Conservation (phyloP, 768 basidiomycete species). For the Phlegmacium glaucopus region DNA sequence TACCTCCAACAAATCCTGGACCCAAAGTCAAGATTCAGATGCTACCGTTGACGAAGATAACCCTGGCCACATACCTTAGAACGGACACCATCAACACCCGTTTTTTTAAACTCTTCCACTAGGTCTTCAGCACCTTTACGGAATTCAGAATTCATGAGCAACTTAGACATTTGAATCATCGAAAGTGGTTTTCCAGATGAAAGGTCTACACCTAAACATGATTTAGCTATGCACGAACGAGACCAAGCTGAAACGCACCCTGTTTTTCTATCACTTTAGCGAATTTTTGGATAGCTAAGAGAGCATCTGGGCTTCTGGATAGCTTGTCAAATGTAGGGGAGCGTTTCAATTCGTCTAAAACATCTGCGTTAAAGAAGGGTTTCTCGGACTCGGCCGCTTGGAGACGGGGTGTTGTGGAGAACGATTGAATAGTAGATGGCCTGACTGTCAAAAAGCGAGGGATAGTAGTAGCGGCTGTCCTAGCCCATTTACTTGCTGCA, state of each 20-base stretch:
- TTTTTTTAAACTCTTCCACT: conserved; percentile 48
- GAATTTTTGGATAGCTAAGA: conserved; percentile 45
- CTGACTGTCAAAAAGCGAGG: conserved; percentile 6
- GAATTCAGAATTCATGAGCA: conserved; percentile 52
- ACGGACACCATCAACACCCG: conserved; percentile 51
- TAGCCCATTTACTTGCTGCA: too few species aligned
- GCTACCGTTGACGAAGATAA: too few species aligned
- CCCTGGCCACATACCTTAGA: conserved; percentile 43
- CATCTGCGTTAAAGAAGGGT: conserved; percentile 16
- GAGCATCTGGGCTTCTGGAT: conserved; percentile 44
- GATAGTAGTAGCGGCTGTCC: conserved; percentile 1
- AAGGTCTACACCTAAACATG: conserved; percentile 43
- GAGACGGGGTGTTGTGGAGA: conserved; percentile 1
- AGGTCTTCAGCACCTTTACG: conserved; percentile 42
- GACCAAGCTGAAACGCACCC: conserved; percentile 28
- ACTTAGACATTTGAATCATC: conserved; percentile 49
- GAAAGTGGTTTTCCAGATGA: conserved; percentile 42
- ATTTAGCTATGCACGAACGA: neutral
- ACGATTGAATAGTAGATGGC: neutral
- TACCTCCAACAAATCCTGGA: conserved; percentile 4
- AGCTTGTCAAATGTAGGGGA: conserved; percentile 47
- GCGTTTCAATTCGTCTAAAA: conserved; percentile 36
- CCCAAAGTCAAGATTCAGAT: neutral
- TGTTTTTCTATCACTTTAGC: conserved; percentile 42
- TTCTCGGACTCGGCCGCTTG: conserved; percentile 4